Conservation (phyloP, 768 basidiomycete genomes). For the Tylopilus plumbeoviolaceoides region DNA sequence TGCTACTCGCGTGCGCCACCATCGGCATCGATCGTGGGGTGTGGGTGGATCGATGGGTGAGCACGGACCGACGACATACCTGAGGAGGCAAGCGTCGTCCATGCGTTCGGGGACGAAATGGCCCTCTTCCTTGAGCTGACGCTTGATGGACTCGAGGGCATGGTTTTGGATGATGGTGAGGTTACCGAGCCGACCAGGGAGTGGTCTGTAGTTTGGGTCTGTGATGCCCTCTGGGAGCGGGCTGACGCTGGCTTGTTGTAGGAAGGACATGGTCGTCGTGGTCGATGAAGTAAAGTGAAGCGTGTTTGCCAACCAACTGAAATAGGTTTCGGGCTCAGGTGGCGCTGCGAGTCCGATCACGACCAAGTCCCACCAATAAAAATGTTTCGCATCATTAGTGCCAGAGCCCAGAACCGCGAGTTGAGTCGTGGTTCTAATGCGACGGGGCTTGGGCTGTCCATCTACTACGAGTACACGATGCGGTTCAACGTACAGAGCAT, state of each 20-base stretch:
- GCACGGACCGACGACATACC: conserved; percentile 36
- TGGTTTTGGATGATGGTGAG: conserved; percentile 58
- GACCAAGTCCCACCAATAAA: not conserved
- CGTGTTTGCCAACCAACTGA: conserved; percentile 10
- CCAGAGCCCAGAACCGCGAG: conserved; percentile 32
- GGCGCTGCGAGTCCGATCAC: not conserved
- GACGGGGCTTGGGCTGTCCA: conserved; percentile 26
- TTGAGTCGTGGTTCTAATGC: conserved; percentile 33
- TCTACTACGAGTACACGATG: conserved; percentile 26
- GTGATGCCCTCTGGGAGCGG: conserved; percentile 56
- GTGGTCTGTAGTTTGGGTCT: conserved; percentile 61
- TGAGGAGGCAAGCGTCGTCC: conserved; percentile 66
- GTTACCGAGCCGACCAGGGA: conserved; percentile 78
- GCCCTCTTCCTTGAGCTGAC: conserved; percentile 57
- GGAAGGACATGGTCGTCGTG: conserved; percentile 22
- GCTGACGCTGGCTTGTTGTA: conserved; percentile 46
- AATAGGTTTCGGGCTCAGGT: conserved; percentile 7
- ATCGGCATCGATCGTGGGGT: conserved; percentile 15
- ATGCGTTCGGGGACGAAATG: conserved; percentile 59
- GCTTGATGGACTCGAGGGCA: conserved; percentile 64
- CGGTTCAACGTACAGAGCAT: conserved; percentile 12
- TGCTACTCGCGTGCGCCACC: not conserved
- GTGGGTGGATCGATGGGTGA: not conserved
- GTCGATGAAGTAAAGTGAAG: conserved; percentile 6
- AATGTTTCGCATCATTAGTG: conserved; percentile 31